Evolutionary conservation across 2,329 filamentous ascomycete species (phyloP), one percentile per base, ranked within the genome.

Genomic region (Pseudocercospora cruenta): DNA sequence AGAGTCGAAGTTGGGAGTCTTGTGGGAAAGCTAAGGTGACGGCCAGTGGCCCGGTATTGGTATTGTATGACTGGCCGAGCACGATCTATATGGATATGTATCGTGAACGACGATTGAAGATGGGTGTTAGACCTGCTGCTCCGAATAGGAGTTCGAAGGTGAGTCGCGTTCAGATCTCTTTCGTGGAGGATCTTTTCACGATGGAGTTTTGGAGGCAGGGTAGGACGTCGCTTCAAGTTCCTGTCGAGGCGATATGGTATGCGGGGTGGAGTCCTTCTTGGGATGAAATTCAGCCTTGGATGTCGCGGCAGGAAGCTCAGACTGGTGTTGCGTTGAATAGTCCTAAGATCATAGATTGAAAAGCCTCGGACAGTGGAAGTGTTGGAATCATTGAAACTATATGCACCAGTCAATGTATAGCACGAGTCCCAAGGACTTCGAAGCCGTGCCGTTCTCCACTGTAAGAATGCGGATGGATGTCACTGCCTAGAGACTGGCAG

Each of bases 151-250:
- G 19, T 36, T 60, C 58, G 10, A 60, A 47, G 43, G 43, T 47
- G 16, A 47, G 43, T 47, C 43, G 58, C 7, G 58, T 60, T 8
- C 58, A 36, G 5, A 12, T 43, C 12, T 45, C 58, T 21, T 43
- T 47, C n/a, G n/a, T 60, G 31, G 58, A 60, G 24, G 39, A n/a
- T 19, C 14, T 60, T 6, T 60, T 60, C n/a, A 28, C 58, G n/a
- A 47, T 6, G 19, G 58, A 43, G 16, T 60, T 4, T 22, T 60
- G 58, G 58, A 22, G 9, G 10, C 43, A 47, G n/a, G 5, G 14
- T 12, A 16, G 19, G 12, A n/a, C 16, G 7, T 47, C 43, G 16
- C 16, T 47, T 22, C 2, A 19, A n/a, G 43, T 21, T 47, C 43
- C 43, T 21, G 43, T 19, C 2, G 1, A 21, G 43, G 43, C 43